A percentile compares a stretch with the other conserved stretches of the same genome.
These are phyloP conservation scores for Pichia ethanolica DNA, from an alignment of 805 yeast genomes.

Conservation along the genomic window DNA sequence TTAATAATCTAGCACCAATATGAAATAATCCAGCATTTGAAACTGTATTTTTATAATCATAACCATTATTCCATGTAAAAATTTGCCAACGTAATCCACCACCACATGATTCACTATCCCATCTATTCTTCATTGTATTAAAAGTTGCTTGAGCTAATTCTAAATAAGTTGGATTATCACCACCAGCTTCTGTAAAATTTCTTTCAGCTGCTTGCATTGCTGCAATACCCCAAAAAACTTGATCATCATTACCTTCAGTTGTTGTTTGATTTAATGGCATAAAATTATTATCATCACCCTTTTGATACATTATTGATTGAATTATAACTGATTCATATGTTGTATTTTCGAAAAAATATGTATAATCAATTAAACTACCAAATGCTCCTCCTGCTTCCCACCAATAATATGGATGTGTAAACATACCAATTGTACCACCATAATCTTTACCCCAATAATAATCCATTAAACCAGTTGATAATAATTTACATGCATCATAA, in stretches of 20 bases:
- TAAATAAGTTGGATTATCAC: constrained; percentile 66
- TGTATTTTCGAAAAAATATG: constrained; percentile 59
- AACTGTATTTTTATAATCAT: constrained; percentile 85
- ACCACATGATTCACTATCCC: constrained; percentile 69
- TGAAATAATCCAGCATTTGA: constrained; percentile 89
- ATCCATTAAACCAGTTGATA: constrained; percentile 57
- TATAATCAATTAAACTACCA: constrained; percentile 61
- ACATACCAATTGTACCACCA: constrained; percentile 69
- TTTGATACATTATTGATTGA: constrained; percentile 58
- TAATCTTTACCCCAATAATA: constrained; percentile 58
- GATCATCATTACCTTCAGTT: constrained; percentile 97
- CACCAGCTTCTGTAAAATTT: constrained; percentile 67
- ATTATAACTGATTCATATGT: constrained; percentile 50
- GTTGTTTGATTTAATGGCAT: constrained; percentile 84
- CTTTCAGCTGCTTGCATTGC: constrained; percentile 89
- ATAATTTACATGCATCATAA: constrained; percentile 40
- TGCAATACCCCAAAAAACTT: constrained; percentile 93
- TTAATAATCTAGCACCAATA: constrained; percentile 76
- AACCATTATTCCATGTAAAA: constrained; percentile 89
- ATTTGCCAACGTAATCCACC: constrained; percentile 98
- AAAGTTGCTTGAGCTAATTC: constrained; percentile 81
- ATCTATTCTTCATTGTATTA: constrained; percentile 82
- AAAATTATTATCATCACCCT: constrained; percentile 60
- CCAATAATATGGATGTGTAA: constrained; percentile 74
- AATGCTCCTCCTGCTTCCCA: constrained; percentile 86